Percentiles rank a stretch among this genome's conserved stretches.
These are phyloP conservation scores for Fusarium heterosporum DNA, from an alignment of 2,329 filamentous ascomycete genomes.

Conservation along the genomic window DNA sequence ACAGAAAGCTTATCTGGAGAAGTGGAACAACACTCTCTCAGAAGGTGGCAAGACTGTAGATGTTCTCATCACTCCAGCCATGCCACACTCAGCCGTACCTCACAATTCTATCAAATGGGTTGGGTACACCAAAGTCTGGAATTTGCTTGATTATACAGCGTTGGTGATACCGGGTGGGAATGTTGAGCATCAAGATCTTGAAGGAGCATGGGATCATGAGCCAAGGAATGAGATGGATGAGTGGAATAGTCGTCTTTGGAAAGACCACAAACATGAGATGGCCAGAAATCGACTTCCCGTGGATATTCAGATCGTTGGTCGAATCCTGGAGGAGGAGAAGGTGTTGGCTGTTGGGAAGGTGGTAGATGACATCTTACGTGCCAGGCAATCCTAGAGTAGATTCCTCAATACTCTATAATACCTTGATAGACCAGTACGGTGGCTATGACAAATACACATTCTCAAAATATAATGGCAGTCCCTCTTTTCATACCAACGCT, in stretches of 20 bases:
- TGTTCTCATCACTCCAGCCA: slow-evolving; percentile 67
- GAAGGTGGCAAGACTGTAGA: slow-evolving; percentile 62
- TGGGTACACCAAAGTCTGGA: slow-evolving; percentile 56
- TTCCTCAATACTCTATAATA: not conserved
- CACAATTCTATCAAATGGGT: slow-evolving; percentile 58
- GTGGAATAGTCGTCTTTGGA: slow-evolving; percentile 28
- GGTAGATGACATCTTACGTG: slow-evolving; percentile 10
- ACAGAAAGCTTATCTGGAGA: slow-evolving; percentile 62
- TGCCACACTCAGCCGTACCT: slow-evolving; percentile 69
- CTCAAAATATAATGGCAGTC: too few relatives aligned
- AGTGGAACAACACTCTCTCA: slow-evolving; percentile 64
- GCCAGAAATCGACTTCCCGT: slow-evolving; percentile 9
- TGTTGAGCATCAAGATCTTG: slow-evolving; percentile 3
- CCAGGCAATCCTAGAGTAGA: not conserved
- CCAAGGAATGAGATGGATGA: slow-evolving; percentile 17
- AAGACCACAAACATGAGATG: slow-evolving; percentile 10
- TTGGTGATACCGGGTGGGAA: slow-evolving; percentile 43
- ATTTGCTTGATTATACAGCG: slow-evolving; percentile 47
- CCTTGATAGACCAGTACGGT: not conserved
- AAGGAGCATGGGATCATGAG: not conserved
- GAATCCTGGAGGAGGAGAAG: slow-evolving; percentile 32
- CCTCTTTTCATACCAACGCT: too few relatives aligned
- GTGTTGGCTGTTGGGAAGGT: slow-evolving; percentile 26
- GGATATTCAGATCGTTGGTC: slow-evolving; percentile 27
- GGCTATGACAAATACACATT: not conserved